These are phyloP conservation scores for Puccinia novopanici DNA, from an alignment of 1,284 basidiomycete genomes.

Conservation along the genomic window DNA sequence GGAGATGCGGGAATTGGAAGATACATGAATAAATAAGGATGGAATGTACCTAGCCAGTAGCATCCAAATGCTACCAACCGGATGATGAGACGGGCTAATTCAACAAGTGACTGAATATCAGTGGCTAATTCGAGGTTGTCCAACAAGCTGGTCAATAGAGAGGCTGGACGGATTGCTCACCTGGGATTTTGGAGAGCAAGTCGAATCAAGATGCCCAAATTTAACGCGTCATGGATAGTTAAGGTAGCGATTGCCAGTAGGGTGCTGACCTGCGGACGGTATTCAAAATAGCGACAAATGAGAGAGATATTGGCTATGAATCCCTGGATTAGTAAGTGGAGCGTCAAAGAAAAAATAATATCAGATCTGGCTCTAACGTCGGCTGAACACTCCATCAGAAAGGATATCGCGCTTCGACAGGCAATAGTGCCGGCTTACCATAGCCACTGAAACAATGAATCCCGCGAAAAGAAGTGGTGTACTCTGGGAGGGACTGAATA, in stretches of 20 bases:
- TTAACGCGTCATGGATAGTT: conserved; percentile 40
- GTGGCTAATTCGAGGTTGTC: background rate
- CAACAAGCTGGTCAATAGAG: background rate
- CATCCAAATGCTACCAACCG: conserved; percentile 28
- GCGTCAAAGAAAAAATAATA: background rate
- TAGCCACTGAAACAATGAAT: conserved; percentile 19
- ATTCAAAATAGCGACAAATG: conserved; percentile 45
- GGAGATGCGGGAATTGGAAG: background rate
- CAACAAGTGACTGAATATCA: background rate
- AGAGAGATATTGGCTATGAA: conserved; percentile 36
- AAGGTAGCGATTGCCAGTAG: conserved; percentile 39
- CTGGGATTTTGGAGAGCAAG: background rate
- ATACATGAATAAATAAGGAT: too few species aligned
- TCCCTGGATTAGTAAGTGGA: too few species aligned
- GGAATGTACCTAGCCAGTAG: conserved; percentile 38
- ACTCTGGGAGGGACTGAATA: background rate
- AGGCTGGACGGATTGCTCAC: background rate
- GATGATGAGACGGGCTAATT: background rate
- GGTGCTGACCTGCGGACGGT: conserved; percentile 39
- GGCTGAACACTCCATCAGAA: background rate
- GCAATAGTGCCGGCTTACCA: conserved; percentile 5
- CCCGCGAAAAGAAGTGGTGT: conserved; percentile 9
- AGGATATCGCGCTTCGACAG: background rate
- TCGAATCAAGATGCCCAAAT: conserved; percentile 28
- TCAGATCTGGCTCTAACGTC: background rate